These are phyloP conservation scores for Tulasnella sp. DNA, from an alignment of 768 basidiomycete genomes.

Conservation along the genomic window DNA sequence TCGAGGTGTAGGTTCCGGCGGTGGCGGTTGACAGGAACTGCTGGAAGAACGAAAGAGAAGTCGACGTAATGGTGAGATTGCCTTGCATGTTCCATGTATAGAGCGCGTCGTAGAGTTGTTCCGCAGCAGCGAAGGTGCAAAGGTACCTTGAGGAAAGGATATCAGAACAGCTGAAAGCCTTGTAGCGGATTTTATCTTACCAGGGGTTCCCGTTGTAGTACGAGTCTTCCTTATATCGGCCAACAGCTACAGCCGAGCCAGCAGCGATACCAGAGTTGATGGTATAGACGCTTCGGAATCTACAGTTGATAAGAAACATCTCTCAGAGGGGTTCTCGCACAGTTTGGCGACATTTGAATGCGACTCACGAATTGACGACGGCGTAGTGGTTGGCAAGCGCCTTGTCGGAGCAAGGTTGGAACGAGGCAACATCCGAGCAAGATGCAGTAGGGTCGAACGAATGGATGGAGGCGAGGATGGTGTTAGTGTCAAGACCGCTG, in stretches of 20 bases:
- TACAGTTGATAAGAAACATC: too few species aligned
- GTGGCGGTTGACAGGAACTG: slow-evolving; percentile 13
- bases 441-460: slow-evolving; percentile 42
- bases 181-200: too few species aligned
- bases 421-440: slow-evolving; percentile 54
- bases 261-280: slow-evolving; percentile 52
- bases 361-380: slow-evolving; percentile 16
- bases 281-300: slow-evolving; percentile 51
- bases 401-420: slow-evolving; percentile 77
- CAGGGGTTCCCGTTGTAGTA: slow-evolving; percentile 34
- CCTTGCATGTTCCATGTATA: slow-evolving; percentile 17
- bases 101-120: slow-evolving; percentile 29
- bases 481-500: slow-evolving; percentile 66
- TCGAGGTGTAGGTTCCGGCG: slow-evolving; percentile 13
- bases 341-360: not conserved
- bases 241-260: slow-evolving; percentile 53
- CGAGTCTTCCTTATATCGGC: slow-evolving; percentile 64
- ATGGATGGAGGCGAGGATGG: slow-evolving; percentile 63
- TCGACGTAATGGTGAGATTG: slow-evolving; percentile 16
- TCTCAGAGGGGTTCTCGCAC: too few species aligned
- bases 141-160: slow-evolving; percentile 53
- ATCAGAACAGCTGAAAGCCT: too few species aligned
- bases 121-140: slow-evolving; percentile 59
- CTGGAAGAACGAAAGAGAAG: slow-evolving; percentile 21
- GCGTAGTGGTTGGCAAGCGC: slow-evolving; percentile 46